A percentile compares a stretch with the other conserved stretches of the same genome.
These are phyloP conservation scores for Claviceps maximensis DNA, from an alignment of 2,329 filamentous ascomycete species.

Conservation along the genomic window DNA sequence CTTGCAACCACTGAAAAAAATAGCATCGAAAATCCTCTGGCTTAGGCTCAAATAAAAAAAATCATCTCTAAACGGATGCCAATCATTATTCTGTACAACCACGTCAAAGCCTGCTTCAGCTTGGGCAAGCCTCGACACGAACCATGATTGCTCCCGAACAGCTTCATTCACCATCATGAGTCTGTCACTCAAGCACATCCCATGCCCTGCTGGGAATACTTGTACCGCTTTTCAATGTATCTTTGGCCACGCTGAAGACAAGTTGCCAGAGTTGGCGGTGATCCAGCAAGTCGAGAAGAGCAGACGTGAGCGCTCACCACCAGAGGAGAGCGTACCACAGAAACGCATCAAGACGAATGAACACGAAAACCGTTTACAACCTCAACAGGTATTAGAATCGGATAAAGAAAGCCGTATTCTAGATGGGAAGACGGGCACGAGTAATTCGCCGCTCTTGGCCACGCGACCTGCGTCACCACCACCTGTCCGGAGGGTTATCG, in stretches of 20 bases:
- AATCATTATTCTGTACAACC: not conserved
- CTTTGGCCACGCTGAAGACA: conserved; percentile 31
- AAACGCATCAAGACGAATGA: conserved; percentile 18
- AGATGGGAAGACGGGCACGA: not conserved
- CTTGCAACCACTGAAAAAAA: not conserved
- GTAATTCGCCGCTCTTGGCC: conserved; percentile 7
- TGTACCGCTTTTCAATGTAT: conserved; percentile 38
- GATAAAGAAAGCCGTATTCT: not conserved
- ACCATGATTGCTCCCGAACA: not conserved
- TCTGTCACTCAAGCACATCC: conserved; percentile 32
- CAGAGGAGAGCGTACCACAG: conserved; percentile 16
- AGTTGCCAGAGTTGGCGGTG: conserved; percentile 7
- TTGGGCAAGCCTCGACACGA: not conserved
- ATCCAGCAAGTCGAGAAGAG: not conserved
- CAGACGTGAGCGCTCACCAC: not conserved
- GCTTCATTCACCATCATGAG: conserved; percentile 17
- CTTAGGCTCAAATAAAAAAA: not conserved
- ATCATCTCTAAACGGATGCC: not conserved
- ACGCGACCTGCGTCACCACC: conserved; percentile 22
- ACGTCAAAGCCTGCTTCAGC: not conserved
- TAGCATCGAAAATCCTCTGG: not conserved
- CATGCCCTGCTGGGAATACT: conserved; percentile 33
- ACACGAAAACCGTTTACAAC: not conserved
- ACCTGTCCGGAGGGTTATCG: conserved; percentile 11
- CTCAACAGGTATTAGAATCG: not conserved